Conservation (phyloP, 305 asterid genomes). For the Striga hermonthica region DNA sequence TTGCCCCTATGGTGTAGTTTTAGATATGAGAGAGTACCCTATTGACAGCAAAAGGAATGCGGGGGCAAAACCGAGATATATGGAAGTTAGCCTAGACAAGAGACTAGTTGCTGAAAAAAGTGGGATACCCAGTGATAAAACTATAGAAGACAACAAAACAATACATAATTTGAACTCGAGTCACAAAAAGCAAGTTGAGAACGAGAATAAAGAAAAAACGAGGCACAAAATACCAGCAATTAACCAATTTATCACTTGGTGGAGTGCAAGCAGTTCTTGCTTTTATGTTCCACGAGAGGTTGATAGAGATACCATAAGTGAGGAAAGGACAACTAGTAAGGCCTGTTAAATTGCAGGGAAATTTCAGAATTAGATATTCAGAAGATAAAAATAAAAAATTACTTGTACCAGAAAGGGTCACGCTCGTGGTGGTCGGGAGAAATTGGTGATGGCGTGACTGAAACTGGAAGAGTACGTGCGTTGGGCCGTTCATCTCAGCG, state of each 20-base stretch:
- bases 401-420: too few relatives aligned
- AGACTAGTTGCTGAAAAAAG: constrained; percentile 72
- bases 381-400: constrained; percentile 13
- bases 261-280: constrained; percentile 67
- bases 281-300: constrained; percentile 87
- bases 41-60: constrained; percentile 89
- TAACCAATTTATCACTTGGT: constrained; percentile 88
- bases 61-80: constrained; percentile 92
- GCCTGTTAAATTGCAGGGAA: constrained; percentile 47
- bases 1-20: constrained; percentile 4
- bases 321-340: constrained; percentile 62
- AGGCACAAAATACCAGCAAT: constrained; percentile 65
- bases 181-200: not conserved
- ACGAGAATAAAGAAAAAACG: constrained; percentile 3
- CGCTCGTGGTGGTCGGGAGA: too few relatives aligned
- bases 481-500: too few relatives aligned
- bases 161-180: not conserved
- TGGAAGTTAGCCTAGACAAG: constrained; percentile 78
- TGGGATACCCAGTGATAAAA: constrained; percentile 76
- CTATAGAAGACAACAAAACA: constrained; percentile 38
- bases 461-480: too few relatives aligned
- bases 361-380: constrained; percentile 28
- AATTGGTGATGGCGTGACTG: too few relatives aligned
- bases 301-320: constrained; percentile 82
- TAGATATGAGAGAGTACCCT: constrained; percentile 54